These are phyloP conservation scores for Papiliotrema flavescens DNA, from an alignment of 1,284 basidiomycete species.

Conservation along the genomic window DNA sequence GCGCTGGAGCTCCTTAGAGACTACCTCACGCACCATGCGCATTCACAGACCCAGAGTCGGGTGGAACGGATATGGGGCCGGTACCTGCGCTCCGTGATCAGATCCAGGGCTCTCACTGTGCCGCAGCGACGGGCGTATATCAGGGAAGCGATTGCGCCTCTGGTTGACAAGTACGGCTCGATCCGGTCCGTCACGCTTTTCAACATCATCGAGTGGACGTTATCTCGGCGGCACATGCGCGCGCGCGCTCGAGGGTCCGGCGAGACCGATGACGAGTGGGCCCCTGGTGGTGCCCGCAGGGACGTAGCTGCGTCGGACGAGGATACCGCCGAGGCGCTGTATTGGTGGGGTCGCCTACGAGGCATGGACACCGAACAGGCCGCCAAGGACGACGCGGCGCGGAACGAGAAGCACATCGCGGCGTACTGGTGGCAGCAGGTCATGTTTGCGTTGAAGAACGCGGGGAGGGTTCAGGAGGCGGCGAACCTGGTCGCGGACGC, in stretches of 20 bases:
- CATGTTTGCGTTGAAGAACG: neutral
- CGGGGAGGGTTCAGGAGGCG: neutral
- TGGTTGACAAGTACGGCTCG: neutral
- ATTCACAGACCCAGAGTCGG: neutral
- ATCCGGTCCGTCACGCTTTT: neutral
- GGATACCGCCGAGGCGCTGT: neutral
- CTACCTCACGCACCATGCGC: neutral
- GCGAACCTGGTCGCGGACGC: neutral
- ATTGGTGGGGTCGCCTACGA: neutral
- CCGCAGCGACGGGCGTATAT: neutral
- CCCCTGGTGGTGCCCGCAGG: neutral
- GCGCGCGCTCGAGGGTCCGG: neutral
- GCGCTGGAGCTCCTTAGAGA: neutral
- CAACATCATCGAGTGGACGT: neutral
- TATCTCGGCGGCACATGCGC: neutral
- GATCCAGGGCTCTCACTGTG: neutral
- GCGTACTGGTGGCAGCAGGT: neutral
- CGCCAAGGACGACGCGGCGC: neutral
- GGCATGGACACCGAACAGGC: neutral
- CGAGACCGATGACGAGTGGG: neutral
- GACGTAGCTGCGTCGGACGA: neutral
- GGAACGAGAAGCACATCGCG: neutral
- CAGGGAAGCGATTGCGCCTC: neutral
- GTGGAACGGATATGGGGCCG: neutral
- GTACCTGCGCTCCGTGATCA: neutral